phyloP scores from a whole-genome alignment of 345 rosid species.

The Eucalyptus marginata region DNA sequence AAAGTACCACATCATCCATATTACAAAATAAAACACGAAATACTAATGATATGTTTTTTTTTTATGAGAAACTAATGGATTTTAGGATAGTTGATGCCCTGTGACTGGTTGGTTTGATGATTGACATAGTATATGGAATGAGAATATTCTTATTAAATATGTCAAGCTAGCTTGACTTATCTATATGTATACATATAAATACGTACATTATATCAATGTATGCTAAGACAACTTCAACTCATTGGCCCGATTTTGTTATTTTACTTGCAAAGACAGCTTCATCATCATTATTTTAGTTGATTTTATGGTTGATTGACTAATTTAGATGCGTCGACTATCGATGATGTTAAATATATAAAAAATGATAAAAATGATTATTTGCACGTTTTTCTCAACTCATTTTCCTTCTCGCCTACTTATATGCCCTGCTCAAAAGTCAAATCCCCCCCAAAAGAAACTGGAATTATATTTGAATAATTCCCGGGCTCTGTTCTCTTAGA shows the following conservation, averaged over 20 bases:
- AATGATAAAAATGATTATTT: background rate
- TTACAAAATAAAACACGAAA: background rate
- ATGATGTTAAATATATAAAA: background rate
- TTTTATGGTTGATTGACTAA: background rate
- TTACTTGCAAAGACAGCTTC: background rate
- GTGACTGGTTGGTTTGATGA: background rate
- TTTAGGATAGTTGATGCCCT: background rate
- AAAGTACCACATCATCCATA: background rate
- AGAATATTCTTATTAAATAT: background rate
- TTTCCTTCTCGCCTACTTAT: background rate
- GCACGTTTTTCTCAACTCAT: background rate
- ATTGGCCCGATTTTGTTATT: background rate
- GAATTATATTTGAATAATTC: background rate
- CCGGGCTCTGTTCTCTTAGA: background rate
- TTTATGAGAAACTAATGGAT: background rate
- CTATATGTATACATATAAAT: rapidly evolving
- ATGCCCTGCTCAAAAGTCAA: background rate
- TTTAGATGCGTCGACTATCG: rapidly evolving
- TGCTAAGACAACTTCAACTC: background rate
- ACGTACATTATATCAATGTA: background rate
- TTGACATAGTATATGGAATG: background rate
- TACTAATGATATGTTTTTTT: background rate
- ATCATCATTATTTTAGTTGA: too few relatives aligned
- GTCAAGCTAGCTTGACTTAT: background rate
- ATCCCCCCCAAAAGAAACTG: too few relatives aligned